phyloP scores from a whole-genome alignment of 2,329 filamentous ascomycete species.

The Ascochyta rabiei region DNA sequence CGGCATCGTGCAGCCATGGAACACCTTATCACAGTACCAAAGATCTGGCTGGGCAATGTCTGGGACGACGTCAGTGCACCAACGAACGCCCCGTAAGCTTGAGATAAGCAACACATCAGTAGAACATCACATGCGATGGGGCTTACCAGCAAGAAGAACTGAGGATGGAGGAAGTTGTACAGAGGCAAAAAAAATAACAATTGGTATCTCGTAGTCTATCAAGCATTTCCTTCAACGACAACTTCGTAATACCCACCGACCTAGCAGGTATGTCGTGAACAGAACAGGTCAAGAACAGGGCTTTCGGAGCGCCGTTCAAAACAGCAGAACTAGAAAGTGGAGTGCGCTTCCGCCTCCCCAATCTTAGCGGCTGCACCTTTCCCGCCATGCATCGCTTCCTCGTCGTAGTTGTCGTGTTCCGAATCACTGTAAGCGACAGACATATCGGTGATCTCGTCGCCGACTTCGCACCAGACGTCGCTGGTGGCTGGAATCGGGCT shows the following conservation, averaged over 20 bases:
- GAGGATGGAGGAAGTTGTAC: too few species aligned
- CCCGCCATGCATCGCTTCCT: constrained; percentile 33
- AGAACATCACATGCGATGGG: too few species aligned
- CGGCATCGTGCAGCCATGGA: background rate
- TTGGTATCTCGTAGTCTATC: constrained; percentile 13
- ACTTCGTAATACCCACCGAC: constrained; percentile 5
- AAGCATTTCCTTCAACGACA: background rate
- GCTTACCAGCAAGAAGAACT: background rate
- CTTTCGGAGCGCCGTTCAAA: background rate
- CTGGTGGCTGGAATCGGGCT: constrained; percentile 77
- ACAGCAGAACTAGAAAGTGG: background rate
- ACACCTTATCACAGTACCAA: background rate
- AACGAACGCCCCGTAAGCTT: background rate
- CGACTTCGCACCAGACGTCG: constrained; percentile 77
- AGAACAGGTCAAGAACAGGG: background rate
- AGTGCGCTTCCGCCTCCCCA: constrained; percentile 8
- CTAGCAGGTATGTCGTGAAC: constrained; percentile 8
- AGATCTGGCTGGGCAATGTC: background rate
- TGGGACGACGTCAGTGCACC: background rate
- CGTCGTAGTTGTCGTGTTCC: constrained; percentile 35
- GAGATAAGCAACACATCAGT: background rate
- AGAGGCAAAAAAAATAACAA: background rate
- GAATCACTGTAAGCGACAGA: constrained; percentile 34
- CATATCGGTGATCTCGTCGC: constrained; percentile 46
- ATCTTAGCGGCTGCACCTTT: constrained; percentile 15